A percentile compares a stretch with the other conserved stretches of the same genome.
Evolutionary conservation across 768 basidiomycete genomes (phyloP).

Genomic region (Rubroboletus satanas): DNA sequence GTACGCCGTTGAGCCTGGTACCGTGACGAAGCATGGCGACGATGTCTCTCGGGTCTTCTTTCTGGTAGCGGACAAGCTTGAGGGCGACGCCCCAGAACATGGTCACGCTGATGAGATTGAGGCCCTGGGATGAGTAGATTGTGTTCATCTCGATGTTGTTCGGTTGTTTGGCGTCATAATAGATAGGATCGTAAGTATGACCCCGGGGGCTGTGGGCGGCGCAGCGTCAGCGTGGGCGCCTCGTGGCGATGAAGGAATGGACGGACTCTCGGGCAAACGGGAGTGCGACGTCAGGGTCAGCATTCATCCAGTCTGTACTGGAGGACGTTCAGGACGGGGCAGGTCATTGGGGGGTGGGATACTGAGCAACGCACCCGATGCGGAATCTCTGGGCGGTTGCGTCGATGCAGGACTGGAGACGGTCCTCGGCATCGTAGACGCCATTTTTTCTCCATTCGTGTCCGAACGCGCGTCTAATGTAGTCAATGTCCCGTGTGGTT

Average conservation of each 20-base stretch:
- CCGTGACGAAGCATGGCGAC: slow-evolving; percentile 65
- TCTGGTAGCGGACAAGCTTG: slow-evolving; percentile 64
- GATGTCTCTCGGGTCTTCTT: slow-evolving; percentile 62
- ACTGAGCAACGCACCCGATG: slow-evolving; percentile 39
- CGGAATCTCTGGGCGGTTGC: slow-evolving; percentile 48
- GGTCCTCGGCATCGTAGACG: slow-evolving; percentile 47
- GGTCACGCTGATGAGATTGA: slow-evolving; percentile 56
- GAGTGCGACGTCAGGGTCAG: slow-evolving; percentile 66
- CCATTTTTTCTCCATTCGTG: slow-evolving; percentile 49
- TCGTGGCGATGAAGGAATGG: not conserved
- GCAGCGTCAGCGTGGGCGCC: slow-evolving; percentile 5
- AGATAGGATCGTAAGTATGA: slow-evolving; percentile 56
- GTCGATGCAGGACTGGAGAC: slow-evolving; percentile 54
- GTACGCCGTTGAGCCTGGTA: slow-evolving; percentile 44
- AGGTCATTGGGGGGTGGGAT: not conserved
- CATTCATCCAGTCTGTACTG: slow-evolving; percentile 69
- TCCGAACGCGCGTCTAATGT: slow-evolving; percentile 58
- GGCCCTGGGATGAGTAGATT: slow-evolving; percentile 53
- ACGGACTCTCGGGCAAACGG: slow-evolving; percentile 62
- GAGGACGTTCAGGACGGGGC: not conserved
- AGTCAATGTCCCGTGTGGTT: slow-evolving; percentile 65
- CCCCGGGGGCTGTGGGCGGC: slow-evolving; percentile 19
- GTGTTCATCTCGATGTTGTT: slow-evolving; percentile 54
- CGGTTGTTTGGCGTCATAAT: slow-evolving; percentile 45
- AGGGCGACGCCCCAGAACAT: slow-evolving; percentile 72